These are phyloP conservation scores for Agaricales sp. DNA, from an alignment of 1,284 basidiomycete genomes.

Conservation along the genomic window DNA sequence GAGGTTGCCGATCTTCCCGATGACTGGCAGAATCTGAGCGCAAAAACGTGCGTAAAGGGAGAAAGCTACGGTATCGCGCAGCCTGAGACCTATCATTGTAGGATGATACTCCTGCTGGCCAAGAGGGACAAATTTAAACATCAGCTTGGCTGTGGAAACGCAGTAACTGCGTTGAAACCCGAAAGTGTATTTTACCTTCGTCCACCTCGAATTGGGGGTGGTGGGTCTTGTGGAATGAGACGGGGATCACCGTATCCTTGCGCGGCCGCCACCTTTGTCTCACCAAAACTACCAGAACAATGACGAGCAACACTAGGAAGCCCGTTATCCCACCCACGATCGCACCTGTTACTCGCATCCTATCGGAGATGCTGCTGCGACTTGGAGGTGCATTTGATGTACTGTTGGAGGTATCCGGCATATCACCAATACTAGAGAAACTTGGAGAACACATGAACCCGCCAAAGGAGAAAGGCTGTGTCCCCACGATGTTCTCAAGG, in stretches of 20 bases:
- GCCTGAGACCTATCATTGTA: not conserved
- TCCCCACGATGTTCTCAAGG: not conserved
- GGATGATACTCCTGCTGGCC: no score
- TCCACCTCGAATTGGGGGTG: no score
- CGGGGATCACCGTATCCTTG: not conserved
- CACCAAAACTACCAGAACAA: not conserved
- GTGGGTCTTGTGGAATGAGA: no score
- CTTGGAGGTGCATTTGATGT: no score
- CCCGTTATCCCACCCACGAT: not conserved
- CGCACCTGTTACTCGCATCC: not conserved
- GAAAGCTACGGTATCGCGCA: not conserved
- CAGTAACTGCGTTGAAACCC: no score
- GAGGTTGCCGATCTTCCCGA: not conserved
- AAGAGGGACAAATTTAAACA: no score
- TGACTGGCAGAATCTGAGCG: not conserved
- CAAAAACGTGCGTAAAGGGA: not conserved
- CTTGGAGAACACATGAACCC: not conserved
- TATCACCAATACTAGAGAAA: not conserved
- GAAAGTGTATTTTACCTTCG: no score
- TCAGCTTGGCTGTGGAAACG: not conserved
- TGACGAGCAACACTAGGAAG: not conserved
- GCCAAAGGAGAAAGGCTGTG: not conserved
- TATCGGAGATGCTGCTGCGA: no score
- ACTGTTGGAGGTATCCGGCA: slow-evolving; percentile 1
- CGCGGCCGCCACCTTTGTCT: not conserved